These are phyloP conservation scores for Solanum chilense DNA, from an alignment of 257 asterid species.

Conservation along the genomic window DNA sequence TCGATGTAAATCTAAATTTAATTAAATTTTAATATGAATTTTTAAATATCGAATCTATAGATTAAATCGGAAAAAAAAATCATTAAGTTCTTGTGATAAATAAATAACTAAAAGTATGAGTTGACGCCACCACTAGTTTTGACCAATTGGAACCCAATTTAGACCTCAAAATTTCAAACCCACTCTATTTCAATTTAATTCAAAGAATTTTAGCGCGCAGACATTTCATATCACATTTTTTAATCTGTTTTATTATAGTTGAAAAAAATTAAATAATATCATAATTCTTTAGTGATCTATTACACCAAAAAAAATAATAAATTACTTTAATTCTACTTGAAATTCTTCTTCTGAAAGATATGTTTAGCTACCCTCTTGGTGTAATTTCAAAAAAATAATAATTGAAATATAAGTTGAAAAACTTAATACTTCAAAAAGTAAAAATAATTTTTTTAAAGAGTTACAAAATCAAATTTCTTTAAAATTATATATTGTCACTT, in stretches of 20 bases:
- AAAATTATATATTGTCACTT: neutral
- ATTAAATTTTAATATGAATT: no score
- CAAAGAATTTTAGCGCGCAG: neutral
- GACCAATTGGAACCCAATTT: conserved; percentile 7
- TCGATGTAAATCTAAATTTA: accelerated
- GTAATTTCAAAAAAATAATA: no score
- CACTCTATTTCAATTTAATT: neutral
- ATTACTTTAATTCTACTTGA: neutral
- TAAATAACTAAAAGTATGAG: neutral
- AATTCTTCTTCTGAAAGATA: neutral
- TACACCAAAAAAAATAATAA: neutral
- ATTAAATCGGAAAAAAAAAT: neutral
- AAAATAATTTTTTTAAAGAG: neutral
- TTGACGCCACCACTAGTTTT: conserved; percentile 7
- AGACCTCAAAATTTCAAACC: neutral
- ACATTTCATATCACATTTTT: neutral
- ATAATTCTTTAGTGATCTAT: neutral
- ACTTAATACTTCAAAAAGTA: no score
- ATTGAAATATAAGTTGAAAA: no score
- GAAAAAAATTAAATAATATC: neutral
- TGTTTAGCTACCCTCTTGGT: no score
- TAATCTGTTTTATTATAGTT: neutral
- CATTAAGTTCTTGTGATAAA: neutral
- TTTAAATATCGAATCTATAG: accelerated
- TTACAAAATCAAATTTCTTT: neutral